Base-by-base conservation (phyloP, 2,329 filamentous ascomycete species). In the Claviceps quebecensis region DNA sequence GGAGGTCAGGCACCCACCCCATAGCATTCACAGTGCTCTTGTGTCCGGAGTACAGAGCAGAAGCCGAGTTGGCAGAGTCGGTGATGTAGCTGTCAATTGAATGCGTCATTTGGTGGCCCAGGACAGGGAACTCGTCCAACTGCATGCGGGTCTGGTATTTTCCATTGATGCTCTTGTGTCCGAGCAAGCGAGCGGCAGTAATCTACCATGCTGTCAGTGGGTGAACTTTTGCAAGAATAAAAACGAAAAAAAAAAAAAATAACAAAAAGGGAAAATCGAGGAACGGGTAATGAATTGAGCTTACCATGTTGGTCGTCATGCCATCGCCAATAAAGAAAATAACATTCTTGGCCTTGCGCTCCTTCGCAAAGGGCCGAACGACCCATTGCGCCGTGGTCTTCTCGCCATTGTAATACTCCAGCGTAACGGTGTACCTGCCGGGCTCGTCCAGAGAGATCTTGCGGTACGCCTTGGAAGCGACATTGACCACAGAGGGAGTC, bases 101-200 rank as follows among this genome's bases (percentile, higher is more conserved):
- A 68, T 91, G 86, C 13, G 87, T 90, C 83, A 93, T 91, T 69
- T 91, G 87, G 65, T 94, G 87, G 22, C 87, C 87, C 9, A 91
- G 64, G n/a, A 90, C 78, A 3, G 87, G 87, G 68, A 93, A 93
- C 62, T 88, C 76, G 70, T 94, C 87, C 72, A 94, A 74, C 61
- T 80, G 75, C 75, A 94, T 77, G 52, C 74, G 76, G 52, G 77
- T 80, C 71, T 87, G 82, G 66, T 91, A 94, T 65, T 85, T 86
- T 58, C 87, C 87, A 62, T 94, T 93, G 73, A 91, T 76, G 58
- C 77, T 83, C 72, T 87, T 84, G 73, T 94, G 87, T 17, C 76
- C 87, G 51, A 94, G 81, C 52, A 93, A 73, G 57, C 87, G 84
- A 51, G 87, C 87, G 43, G 87, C 87, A 39, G 82, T 85, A 61